These are phyloP conservation scores for Amanita pseudoporphyria DNA, from an alignment of 768 basidiomycete species.

Conservation along the genomic window DNA sequence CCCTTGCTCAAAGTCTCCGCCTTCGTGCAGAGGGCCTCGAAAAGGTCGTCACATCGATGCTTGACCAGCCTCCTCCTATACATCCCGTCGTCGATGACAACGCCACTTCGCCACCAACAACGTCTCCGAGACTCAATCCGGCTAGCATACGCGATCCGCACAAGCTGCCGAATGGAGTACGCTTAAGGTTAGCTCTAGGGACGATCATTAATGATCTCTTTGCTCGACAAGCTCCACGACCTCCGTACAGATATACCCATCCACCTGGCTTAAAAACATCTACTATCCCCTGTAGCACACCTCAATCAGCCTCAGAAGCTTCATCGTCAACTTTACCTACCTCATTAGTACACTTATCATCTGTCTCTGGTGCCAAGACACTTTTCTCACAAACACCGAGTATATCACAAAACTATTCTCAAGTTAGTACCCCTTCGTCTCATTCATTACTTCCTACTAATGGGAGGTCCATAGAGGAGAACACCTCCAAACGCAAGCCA, in stretches of 20 bases:
- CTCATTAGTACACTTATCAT: constrained; percentile 10
- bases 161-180: constrained; percentile 70
- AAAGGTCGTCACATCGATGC: constrained; percentile 74
- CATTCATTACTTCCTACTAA: constrained; percentile 13
- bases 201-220: constrained; percentile 80
- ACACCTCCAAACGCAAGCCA: constrained; percentile 19
- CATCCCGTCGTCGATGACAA: constrained; percentile 50
- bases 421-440: constrained; percentile 6
- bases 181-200: constrained; percentile 64
- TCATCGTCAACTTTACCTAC: constrained; percentile 10
- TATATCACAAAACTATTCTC: neutral
- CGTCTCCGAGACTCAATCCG: constrained; percentile 31
- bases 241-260: constrained; percentile 33
- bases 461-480: constrained; percentile 6
- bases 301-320: constrained; percentile 16
- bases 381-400: neutral
- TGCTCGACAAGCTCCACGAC: constrained; percentile 55
- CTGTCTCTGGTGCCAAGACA: constrained; percentile 13
- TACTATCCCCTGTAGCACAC: constrained; percentile 14
- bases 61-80: constrained; percentile 64
- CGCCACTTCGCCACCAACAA: constrained; percentile 39
- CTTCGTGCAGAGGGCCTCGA: constrained; percentile 75
- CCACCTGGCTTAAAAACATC: constrained; percentile 16
- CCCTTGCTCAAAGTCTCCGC: constrained; percentile 52
- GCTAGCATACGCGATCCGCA: constrained; percentile 35